phyloP scores from a whole-genome alignment of 129 eudicot species.

The Tagetes patula region DNA sequence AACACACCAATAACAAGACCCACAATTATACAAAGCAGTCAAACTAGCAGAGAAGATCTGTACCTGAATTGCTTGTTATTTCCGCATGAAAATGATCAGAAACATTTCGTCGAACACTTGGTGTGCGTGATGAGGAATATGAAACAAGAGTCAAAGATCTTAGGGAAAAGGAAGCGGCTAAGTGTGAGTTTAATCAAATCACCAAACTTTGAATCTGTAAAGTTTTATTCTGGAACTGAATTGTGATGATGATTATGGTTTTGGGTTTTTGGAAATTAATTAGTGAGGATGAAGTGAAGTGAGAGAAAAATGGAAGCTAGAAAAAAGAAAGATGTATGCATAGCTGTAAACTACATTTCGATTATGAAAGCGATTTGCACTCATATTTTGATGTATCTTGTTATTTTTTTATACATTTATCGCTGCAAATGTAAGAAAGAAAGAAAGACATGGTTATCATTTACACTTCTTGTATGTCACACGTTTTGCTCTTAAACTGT shows the following conservation, averaged over 20 bases:
- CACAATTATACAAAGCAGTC: neutral
- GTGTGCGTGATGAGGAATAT: constrained; percentile 17
- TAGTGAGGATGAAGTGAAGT: constrained; percentile 22
- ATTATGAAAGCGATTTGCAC: constrained; percentile 37
- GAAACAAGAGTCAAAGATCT: neutral
- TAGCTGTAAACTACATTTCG: constrained; percentile 28
- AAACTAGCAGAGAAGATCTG: constrained; percentile 5
- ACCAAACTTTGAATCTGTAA: neutral
- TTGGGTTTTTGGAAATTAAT: neutral
- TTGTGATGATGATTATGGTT: neutral
- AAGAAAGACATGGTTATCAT: too few species aligned
- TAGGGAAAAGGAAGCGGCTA: constrained; percentile 29
- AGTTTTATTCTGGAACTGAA: constrained; percentile 27
- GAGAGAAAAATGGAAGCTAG: constrained; percentile 22
- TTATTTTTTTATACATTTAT: too few species aligned
- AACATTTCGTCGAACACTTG: constrained; percentile 21
- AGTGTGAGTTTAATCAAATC: constrained; percentile 18
- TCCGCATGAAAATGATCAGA: neutral
- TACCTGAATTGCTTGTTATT: constrained; percentile 6
- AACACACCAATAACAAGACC: neutral
- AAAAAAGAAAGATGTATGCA: neutral
- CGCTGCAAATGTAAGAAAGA: neutral
- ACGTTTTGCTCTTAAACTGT: too few species aligned
- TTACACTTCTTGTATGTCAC: too few species aligned
- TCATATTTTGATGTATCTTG: neutral